Evolutionary conservation across 768 basidiomycete species (phyloP).

Genomic region (Tylopilus sp.): DNA sequence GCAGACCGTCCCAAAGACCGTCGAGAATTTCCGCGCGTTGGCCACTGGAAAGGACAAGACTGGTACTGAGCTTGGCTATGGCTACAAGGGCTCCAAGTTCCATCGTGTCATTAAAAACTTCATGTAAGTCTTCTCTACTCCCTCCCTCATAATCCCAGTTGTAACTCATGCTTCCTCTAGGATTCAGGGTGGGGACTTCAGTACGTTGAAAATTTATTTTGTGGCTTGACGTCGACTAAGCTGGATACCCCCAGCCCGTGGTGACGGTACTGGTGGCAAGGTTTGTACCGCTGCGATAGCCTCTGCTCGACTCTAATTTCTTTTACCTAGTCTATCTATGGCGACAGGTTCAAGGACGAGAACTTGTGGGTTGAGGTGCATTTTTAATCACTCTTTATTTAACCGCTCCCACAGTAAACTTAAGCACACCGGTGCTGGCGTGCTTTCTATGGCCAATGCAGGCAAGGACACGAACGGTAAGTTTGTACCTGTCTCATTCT

Average conservation of each 20-base stretch:
- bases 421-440: constrained; percentile 84
- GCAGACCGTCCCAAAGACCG: constrained; percentile 93
- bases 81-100: constrained; percentile 95
- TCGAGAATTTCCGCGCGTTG: constrained; percentile 95
- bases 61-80: constrained; percentile 65
- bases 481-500: constrained; percentile 2
- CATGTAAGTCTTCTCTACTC: constrained; percentile 51
- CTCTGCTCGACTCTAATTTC: constrained; percentile 1
- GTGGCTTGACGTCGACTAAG: constrained; percentile 9
- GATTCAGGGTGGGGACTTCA: constrained; percentile 99
- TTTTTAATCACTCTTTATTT: background rate
- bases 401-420: constrained; percentile 66
- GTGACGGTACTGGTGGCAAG: constrained; percentile 91
- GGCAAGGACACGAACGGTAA: constrained; percentile 90
- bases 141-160: background rate
- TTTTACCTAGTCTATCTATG: constrained; percentile 73
- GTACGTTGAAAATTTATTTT: constrained; percentile 42
- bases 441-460: constrained; percentile 93
- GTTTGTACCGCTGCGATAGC: constrained; percentile 33
- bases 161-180: constrained; percentile 34
- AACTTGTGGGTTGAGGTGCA: constrained; percentile 68
- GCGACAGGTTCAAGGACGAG: constrained; percentile 88
- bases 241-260: constrained; percentile 50
- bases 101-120: constrained; percentile 95
- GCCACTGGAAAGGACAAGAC: constrained; percentile 77